Evolutionary conservation across 2,329 filamentous ascomycete genomes (phyloP), one percentile per base, ranked within the genome.

Genomic region (Salinomyces thailandicus): DNA sequence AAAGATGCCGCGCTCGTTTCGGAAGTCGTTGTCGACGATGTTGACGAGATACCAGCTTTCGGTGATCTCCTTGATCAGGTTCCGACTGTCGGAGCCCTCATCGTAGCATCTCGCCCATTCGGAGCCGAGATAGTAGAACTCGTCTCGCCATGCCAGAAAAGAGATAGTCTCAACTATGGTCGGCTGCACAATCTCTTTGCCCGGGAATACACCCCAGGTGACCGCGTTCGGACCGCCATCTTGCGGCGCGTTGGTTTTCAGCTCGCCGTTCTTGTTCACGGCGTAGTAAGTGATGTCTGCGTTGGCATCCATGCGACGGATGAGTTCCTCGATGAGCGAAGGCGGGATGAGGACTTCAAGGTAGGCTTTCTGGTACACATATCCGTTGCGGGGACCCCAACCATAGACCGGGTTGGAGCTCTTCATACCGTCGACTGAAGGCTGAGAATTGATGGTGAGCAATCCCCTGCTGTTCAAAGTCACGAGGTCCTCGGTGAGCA

Each of bases 161-260:
- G 85, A 93, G 59, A 98, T 81, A 13, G 85, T 93, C 66, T 98
- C 91, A 35, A 98, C 91, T 52, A 98, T 95, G n/a, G 91, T 98
- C 11, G 91, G 91, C 62, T 98, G 91, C n/a, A 98, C 87, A 56
- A 98, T 95, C 62, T 98, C 91, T 61, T 96, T 93, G 40, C 91
- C 91, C 0, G 91, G 89, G 67, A 96, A 98, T 20, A 98, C 93
- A 62, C 91, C 91, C 91, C 91, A 98, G 2, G 91, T 98, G 33
- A 98, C 84, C n/a, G 91, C 91, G 53, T 98, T 98, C 24, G 91
- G 91, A 5, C 57, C 55, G 4, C 85, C 85, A 5, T 85, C 84
- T 15, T 37, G 14, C 6, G 79, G 78, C 1, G 85, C 79, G 54
- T 98, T 96, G 18, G 85, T 91, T 60, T 78, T 79, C 38, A 96